Percentiles rank a stretch among this genome's conserved stretches.
Evolutionary conservation across 1,284 basidiomycete species (phyloP).

Genomic region (Gymnopus androsaceus): DNA sequence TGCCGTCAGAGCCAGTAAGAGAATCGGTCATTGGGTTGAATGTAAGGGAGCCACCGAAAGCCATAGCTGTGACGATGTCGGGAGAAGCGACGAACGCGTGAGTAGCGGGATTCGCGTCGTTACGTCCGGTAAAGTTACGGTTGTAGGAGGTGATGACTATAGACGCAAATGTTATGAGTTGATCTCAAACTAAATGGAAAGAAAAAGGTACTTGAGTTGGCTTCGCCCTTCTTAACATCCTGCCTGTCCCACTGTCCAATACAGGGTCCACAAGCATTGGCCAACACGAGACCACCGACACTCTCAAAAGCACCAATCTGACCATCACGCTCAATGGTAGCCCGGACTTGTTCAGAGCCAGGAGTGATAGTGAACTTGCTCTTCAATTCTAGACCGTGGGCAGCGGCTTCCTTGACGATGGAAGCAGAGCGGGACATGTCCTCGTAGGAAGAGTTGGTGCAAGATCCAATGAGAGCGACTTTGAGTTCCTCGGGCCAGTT

Average conservation of each 20-base stretch:
- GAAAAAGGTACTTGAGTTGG: constrained; percentile 80
- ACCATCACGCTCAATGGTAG: constrained; percentile 96
- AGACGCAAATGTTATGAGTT: constrained; percentile 44
- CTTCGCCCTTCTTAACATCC: constrained; percentile 95
- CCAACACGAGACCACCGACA: constrained; percentile 91
- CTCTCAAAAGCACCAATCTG: constrained; percentile 87
- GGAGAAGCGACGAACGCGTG: constrained; percentile 99
- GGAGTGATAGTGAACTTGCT: constrained; percentile 97
- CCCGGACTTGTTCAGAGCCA: constrained; percentile 97
- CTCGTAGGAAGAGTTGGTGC: constrained; percentile 99
- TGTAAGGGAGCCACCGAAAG: constrained; percentile 90
- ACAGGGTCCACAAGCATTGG: constrained; percentile 98
- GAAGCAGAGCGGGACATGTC: constrained; percentile 98
- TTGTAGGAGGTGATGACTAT: constrained; percentile 98
- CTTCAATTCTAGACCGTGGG: constrained; percentile 88
- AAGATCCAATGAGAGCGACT: constrained; percentile 97
- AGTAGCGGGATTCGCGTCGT: constrained; percentile 98
- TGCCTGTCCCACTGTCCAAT: constrained; percentile 99
- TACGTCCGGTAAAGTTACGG: constrained; percentile 99
- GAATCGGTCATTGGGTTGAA: constrained; percentile 98
- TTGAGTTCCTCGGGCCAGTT: constrained; percentile 96
- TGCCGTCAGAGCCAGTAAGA: constrained; percentile 89
- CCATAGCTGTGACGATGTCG: constrained; percentile 96
- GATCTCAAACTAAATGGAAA: constrained; percentile 9
- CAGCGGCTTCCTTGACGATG: constrained; percentile 87